Conservation (phyloP, 208 protist genomes). For the Angomonas desouzai region DNA sequence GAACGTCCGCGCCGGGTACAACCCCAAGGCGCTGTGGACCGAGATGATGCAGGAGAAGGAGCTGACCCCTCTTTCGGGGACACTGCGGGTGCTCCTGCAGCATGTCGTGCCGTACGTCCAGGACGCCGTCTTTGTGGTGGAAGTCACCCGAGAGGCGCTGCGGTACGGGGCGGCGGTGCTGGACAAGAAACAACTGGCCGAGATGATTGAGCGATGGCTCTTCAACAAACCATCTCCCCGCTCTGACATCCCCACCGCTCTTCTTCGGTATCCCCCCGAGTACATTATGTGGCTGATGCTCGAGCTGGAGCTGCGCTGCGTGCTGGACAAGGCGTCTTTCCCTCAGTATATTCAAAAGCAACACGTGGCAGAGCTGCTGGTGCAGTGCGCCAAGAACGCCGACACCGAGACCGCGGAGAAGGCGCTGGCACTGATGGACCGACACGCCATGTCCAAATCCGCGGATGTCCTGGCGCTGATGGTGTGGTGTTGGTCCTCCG, state of each 20-base stretch:
- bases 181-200: conserved; percentile 61
- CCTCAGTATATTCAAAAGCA: conserved; percentile 70
- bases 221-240: background rate
- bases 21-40: conserved; percentile 60
- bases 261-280: conserved; percentile 55
- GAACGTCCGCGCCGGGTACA: conserved; percentile 65
- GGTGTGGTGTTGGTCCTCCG: conserved; percentile 73
- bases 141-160: conserved; percentile 60
- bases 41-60: conserved; percentile 43
- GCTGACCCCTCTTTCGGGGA: conserved; percentile 55
- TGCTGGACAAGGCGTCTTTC: conserved; percentile 73
- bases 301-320: conserved; percentile 78
- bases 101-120: conserved; percentile 54
- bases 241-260: background rate
- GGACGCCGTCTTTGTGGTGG: conserved; percentile 58
- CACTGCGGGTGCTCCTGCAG: conserved; percentile 59
- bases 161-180: conserved; percentile 43
- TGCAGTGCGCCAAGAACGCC: conserved; percentile 71
- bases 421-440: conserved; percentile 80
- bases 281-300: conserved; percentile 79
- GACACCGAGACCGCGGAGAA: conserved; percentile 61
- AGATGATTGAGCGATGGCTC: conserved; percentile 66
- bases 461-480: conserved; percentile 70
- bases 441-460: conserved; percentile 68
- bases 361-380: conserved; percentile 66